Conservation (phyloP, 148 eudicot genomes). For the Rhododendron molle region DNA sequence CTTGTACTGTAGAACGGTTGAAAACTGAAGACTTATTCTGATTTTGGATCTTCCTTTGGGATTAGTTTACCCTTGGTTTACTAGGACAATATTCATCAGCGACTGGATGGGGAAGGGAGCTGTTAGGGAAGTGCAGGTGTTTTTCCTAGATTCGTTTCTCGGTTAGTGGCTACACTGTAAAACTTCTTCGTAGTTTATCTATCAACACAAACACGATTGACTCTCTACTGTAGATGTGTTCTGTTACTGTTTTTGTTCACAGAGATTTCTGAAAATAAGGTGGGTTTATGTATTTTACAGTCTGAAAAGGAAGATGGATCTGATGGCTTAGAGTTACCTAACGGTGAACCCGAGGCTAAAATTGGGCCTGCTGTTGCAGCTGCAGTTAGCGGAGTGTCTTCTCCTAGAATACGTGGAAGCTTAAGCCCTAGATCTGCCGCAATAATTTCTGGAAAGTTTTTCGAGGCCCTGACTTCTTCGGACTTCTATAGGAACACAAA, state of each 20-base stretch:
- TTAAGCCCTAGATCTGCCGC: constrained; percentile 72
- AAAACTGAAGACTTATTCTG: background rate
- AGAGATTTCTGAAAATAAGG: background rate
- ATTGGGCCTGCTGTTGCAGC: constrained; percentile 44
- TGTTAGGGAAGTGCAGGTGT: background rate
- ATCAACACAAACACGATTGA: background rate
- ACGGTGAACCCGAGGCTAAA: constrained; percentile 20
- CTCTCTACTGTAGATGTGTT: background rate
- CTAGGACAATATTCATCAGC: background rate
- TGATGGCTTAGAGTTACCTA: constrained; percentile 27
- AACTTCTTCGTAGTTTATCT: background rate
- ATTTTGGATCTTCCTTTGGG: background rate
- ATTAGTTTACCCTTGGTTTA: background rate
- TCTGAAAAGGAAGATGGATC: constrained; percentile 66
- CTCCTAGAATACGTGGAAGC: constrained; percentile 41
- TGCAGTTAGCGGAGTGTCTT: constrained; percentile 49
- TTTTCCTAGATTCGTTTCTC: background rate
- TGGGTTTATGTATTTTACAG: constrained; percentile 29
- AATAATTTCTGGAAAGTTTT: constrained; percentile 74
- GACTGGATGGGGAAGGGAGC: background rate
- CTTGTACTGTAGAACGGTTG: background rate
- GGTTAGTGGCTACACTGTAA: background rate
- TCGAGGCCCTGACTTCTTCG: constrained; percentile 78
- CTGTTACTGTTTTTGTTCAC: background rate
- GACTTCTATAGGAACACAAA: constrained; percentile 79